phyloP scores from a whole-genome alignment of 139 green algal species.

The Zygnema cylindricum region DNA sequence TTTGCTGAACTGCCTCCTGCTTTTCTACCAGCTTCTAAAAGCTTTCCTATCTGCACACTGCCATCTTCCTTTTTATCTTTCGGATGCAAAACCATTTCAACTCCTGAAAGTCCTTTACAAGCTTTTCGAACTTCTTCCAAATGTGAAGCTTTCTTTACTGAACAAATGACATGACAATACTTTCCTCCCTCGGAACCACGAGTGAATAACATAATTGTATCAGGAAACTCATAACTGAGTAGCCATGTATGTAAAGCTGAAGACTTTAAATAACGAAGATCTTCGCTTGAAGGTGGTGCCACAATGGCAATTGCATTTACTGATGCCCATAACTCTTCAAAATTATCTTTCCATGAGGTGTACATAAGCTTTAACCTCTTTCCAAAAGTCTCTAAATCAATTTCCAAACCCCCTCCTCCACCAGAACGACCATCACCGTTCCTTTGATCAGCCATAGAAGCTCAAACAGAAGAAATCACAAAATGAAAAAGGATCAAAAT shows the following conservation, averaged over 20 bases:
- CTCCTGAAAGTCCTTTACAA: constrained; percentile 5
- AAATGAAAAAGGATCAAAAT: no score
- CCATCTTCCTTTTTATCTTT: constrained; percentile 86
- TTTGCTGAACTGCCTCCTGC: not conserved
- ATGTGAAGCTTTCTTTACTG: constrained; percentile 80
- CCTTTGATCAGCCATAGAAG: constrained; percentile 1
- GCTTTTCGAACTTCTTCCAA: constrained; percentile 17
- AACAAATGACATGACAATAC: constrained; percentile 77
- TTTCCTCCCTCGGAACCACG: constrained; percentile 23
- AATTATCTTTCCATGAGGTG: constrained; percentile 15
- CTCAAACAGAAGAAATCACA: not conserved
- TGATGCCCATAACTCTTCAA: constrained; percentile 22
- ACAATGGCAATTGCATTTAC: constrained; percentile 66
- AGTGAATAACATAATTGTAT: constrained; percentile 87
- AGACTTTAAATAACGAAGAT: constrained; percentile 90
- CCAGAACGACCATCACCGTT: not conserved
- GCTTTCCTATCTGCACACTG: constrained; percentile 54
- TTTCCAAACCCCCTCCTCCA: constrained; percentile 24
- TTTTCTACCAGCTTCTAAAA: constrained; percentile 21
- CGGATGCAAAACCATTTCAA: constrained; percentile 65
- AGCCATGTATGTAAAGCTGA: constrained; percentile 91
- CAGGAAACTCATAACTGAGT: constrained; percentile 87
- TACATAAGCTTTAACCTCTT: constrained; percentile 26
- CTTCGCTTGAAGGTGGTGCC: constrained; percentile 66
- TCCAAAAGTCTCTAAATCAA: constrained; percentile 32